Evolutionary conservation across 2,329 filamentous ascomycete genomes (phyloP).

Genomic region (Hypoxylon rubiginosum): DNA sequence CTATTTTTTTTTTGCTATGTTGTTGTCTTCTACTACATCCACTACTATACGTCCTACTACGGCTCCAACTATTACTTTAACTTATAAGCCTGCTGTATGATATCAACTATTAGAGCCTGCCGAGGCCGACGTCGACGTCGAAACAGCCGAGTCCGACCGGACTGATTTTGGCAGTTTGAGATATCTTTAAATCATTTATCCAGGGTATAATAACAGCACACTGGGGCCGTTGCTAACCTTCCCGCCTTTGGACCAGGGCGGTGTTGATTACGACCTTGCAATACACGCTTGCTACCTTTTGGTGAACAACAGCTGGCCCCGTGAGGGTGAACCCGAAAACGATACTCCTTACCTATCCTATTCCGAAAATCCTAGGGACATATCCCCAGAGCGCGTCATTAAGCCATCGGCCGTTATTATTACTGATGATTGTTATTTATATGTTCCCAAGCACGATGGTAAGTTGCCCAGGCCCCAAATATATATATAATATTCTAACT

Average conservation of each 20-base stretch:
- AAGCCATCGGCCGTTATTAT: neutral
- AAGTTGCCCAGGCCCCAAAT: neutral
- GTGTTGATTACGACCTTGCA: neutral
- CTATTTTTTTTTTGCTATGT: too few relatives aligned
- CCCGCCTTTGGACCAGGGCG: neutral
- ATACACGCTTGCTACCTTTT: neutral
- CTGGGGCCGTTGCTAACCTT: neutral
- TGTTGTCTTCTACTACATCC: too few relatives aligned
- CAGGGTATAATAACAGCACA: neutral
- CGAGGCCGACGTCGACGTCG: neutral
- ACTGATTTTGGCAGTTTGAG: neutral
- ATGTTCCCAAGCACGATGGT: neutral
- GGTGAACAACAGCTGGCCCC: neutral
- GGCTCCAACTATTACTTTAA: too few relatives aligned
- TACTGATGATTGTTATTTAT: neutral
- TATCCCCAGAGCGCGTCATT: neutral
- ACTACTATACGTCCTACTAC: too few relatives aligned
- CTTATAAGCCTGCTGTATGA: neutral
- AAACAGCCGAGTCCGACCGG: neutral
- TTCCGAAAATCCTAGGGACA: neutral
- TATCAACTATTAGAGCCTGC: neutral
- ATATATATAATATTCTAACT: neutral
- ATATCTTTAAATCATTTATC: neutral
- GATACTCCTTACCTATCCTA: neutral
- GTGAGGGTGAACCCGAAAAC: neutral